A percentile compares a stretch with the other conserved stretches of the same genome.
Conservation (phyloP, 2,329 filamentous ascomycete species). For the Arachnomyces sp. region DNA sequence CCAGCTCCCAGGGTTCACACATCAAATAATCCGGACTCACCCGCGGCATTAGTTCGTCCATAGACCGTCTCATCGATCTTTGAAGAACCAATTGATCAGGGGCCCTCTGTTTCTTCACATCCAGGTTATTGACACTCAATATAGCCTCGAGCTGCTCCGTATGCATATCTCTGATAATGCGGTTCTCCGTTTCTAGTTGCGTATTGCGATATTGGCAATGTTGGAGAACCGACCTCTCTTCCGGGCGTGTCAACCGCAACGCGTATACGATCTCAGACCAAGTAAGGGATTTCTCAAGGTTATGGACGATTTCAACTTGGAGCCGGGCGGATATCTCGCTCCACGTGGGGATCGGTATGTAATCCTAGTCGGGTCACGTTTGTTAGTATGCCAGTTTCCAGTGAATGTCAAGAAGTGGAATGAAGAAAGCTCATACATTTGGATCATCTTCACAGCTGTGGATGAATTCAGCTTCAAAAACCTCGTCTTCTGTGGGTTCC, state of each 20-base stretch:
- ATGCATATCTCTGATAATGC: constrained; percentile 25
- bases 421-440: too few relatives aligned
- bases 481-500: too few relatives aligned
- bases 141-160: constrained; percentile 25
- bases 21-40: constrained; percentile 19
- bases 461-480: too few relatives aligned
- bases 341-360: constrained; percentile 11
- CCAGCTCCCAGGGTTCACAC: constrained; percentile 24
- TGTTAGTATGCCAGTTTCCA: too few relatives aligned
- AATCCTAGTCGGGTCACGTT: too few relatives aligned
- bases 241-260: constrained; percentile 20
- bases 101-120: constrained; percentile 15
- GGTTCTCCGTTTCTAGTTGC: constrained; percentile 24
- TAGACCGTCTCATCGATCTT: constrained; percentile 16
- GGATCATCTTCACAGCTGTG: too few relatives aligned
- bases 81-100: constrained; percentile 23
- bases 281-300: constrained; percentile 18
- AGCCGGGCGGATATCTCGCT: constrained; percentile 23
- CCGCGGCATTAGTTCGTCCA: constrained; percentile 8
- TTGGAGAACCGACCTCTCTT: constrained; percentile 15
- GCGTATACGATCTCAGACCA: constrained; percentile 17
- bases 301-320: constrained; percentile 29
- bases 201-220: constrained; percentile 15
- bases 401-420: too few relatives aligned
- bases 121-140: constrained; percentile 26